Percentiles rank a stretch among this genome's conserved stretches.
phyloP scores from a whole-genome alignment of 163 green algal genomes.

The Scenedesmus sp. region DNA sequence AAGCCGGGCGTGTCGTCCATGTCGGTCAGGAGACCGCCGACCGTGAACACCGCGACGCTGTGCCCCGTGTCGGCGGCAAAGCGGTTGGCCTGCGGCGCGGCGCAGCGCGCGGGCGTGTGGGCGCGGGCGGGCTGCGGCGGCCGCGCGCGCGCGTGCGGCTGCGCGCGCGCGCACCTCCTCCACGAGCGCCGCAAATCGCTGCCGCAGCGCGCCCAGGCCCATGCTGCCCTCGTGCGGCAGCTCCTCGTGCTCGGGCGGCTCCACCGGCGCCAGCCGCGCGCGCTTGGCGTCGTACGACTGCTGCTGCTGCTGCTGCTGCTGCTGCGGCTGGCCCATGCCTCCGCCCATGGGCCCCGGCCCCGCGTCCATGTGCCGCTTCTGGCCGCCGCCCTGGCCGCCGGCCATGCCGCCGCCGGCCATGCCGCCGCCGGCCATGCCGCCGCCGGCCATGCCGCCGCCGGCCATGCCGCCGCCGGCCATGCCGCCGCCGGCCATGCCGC shows the following conservation, averaged over 20 bases:
- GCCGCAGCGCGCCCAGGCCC: conserved; percentile 17
- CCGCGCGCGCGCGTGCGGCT: not conserved
- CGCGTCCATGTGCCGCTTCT: conserved; percentile 15
- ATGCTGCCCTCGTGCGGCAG: conserved; percentile 19
- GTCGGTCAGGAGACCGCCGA: conserved; percentile 4
- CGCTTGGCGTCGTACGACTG: conserved; percentile 10
- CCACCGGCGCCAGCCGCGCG: not conserved
- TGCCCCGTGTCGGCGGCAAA: conserved; percentile 43
- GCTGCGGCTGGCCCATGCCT: not conserved
- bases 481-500: not conserved
- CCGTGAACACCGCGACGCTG: conserved; percentile 31
- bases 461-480: not conserved
- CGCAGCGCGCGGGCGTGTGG: not conserved
- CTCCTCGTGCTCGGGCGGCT: conserved; percentile 27
- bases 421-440: not conserved
- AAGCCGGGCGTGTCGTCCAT: not conserved
- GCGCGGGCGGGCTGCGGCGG: not conserved
- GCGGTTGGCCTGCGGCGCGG: conserved; percentile 25
- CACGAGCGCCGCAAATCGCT: conserved; percentile 37
- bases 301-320: no score
- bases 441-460: not conserved
- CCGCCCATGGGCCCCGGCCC: not conserved
- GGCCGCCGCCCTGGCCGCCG: not conserved
- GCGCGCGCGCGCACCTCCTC: conserved; percentile 33
- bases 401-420: not conserved